phyloP scores from a whole-genome alignment of 768 basidiomycete species.

The Boletus coccyginus region DNA sequence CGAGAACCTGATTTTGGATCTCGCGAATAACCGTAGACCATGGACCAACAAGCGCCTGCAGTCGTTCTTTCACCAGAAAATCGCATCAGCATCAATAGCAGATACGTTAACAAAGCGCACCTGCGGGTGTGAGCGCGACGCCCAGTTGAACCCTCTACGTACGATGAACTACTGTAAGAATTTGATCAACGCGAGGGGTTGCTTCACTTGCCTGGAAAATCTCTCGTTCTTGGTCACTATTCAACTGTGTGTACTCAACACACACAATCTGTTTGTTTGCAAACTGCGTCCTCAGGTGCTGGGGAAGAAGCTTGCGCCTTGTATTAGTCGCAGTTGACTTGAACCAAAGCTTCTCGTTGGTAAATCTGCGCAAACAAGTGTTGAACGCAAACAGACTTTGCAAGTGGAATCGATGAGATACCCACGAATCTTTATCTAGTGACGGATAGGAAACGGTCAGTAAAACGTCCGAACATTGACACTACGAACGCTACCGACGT shows the following conservation, averaged over 20 bases:
- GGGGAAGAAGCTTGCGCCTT: constrained; percentile 33
- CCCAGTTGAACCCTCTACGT: constrained; percentile 50
- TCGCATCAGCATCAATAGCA: background rate
- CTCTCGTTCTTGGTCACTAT: constrained; percentile 57
- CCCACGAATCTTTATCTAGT: constrained; percentile 42
- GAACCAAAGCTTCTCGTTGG: constrained; percentile 39
- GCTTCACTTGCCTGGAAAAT: constrained; percentile 51
- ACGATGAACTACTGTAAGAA: background rate
- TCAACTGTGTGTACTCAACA: constrained; percentile 51
- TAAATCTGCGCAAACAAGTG: constrained; percentile 19
- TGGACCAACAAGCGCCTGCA: constrained; percentile 48
- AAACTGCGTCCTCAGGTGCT: constrained; percentile 36
- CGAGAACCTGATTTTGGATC: constrained; percentile 36
- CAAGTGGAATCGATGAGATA: background rate
- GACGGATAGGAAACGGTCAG: constrained; percentile 1
- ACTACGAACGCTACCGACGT: constrained; percentile 31
- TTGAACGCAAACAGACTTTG: background rate
- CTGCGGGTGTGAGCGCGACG: constrained; percentile 48
- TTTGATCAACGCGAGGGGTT: background rate
- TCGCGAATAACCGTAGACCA: constrained; percentile 42
- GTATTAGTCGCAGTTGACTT: constrained; percentile 19
- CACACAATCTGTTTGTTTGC: constrained; percentile 47
- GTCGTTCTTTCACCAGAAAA: constrained; percentile 37
- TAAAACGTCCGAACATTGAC: background rate
- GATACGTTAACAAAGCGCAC: constrained; percentile 24